Evolutionary conservation across 257 asterid species (phyloP), one percentile per base, ranked within the genome.

Genomic region (Coffea canephora): DNA sequence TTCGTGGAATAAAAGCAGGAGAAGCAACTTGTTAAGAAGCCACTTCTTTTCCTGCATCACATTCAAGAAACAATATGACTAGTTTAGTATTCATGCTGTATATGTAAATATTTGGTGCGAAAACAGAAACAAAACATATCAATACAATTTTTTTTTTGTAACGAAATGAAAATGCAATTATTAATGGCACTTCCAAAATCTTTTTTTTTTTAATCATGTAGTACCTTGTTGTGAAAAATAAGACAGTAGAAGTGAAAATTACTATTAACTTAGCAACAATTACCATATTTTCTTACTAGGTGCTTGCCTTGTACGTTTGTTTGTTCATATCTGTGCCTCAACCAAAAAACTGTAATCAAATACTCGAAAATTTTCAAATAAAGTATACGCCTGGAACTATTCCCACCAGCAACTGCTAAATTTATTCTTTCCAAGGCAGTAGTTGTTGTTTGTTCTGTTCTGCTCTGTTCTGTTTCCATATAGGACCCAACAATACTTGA

Each of bases 41-140:
- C 88, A 19, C 41, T 74, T 69, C 68, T 82, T 84, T 75, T 89
- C 90, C 97, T 90, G 93, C 89, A 90, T 65, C 72, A 73, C 12
- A 68, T 59, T 77, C 12, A 50, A 68, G 9, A 79, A 52, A 41
- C 39, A 70, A 54, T 1, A 67, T 19, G 2, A 39, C 43, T 39
- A 39, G 43, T 39, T 34, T 69, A 43, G 1, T 69, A 36, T 16
- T 41, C 3, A 6, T 36, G 41, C 19, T 4, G 18, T 5, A 69
- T 15, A 8, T 6, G 25, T 36, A 36, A 19, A 34, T 14, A 6
- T 69, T 68, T 34, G 23, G 49, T 69, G 25, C 45, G 36, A 68
- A 68, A 36, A 67, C 21, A 11, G 2, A 67, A 67, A 67, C 8
- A 67, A 9, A 67, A 4, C 3, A 1, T 3, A 16, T 67, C 6